phyloP scores from a whole-genome alignment of 202 grass and related monocot species.

The Carex arenaria region DNA sequence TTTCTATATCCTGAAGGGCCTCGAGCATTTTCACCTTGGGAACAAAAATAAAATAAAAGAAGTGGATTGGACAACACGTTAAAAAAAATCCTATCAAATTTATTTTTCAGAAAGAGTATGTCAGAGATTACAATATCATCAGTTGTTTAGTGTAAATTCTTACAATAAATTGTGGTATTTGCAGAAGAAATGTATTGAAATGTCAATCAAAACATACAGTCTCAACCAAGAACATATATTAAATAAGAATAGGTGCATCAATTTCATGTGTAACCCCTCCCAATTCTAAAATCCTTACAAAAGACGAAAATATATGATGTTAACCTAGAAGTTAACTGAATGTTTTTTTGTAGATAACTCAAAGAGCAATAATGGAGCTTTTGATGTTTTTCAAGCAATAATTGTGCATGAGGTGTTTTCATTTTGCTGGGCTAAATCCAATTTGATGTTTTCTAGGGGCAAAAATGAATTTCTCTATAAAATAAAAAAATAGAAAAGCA shows the following conservation, averaged over 20 bases:
- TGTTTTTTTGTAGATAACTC: not conserved
- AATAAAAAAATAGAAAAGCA: not conserved
- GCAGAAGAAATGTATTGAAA: not conserved
- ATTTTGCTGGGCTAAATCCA: not conserved
- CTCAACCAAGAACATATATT: not conserved
- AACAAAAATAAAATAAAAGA: constrained; percentile 11
- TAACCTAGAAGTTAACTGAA: not conserved
- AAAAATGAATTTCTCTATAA: not conserved
- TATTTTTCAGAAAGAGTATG: not conserved
- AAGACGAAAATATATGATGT: not conserved
- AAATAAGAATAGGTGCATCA: not conserved
- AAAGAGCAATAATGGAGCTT: not conserved
- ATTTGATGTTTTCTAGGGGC: not conserved
- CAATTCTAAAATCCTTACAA: not conserved
- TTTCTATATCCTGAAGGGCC: constrained; percentile 96
- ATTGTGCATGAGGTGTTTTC: not conserved
- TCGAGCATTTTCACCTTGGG: constrained; percentile 91
- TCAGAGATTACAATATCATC: not conserved
- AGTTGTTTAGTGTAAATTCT: not conserved
- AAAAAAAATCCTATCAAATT: not conserved
- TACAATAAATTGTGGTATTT: not conserved
- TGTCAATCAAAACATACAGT: not conserved
- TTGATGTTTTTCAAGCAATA: not conserved
- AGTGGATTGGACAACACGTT: not conserved
- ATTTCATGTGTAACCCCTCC: not conserved